phyloP scores from a whole-genome alignment of 768 basidiomycete genomes.

The Mycena capillaripes region DNA sequence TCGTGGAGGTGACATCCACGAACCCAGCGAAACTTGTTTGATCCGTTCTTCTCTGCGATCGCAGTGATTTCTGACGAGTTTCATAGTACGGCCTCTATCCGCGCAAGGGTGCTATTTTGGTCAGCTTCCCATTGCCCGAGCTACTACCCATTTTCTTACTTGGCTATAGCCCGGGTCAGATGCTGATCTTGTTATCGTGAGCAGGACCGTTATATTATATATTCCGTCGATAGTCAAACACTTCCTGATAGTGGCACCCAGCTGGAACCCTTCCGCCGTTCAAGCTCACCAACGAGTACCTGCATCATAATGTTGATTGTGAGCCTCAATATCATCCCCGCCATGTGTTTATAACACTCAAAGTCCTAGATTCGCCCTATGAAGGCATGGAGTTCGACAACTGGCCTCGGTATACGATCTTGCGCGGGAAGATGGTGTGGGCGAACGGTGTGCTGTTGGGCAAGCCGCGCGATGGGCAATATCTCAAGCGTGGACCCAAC shows the following conservation, averaged over 20 bases:
- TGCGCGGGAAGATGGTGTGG: conserved; percentile 10
- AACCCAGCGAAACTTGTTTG: conserved; percentile 15
- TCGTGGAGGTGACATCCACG: conserved; percentile 8
- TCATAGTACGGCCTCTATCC: conserved; percentile 21
- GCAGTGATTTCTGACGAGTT: too few relatives aligned
- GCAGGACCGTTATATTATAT: background rate
- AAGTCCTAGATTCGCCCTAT: conserved; percentile 1
- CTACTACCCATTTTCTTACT: background rate
- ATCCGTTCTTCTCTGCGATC: background rate
- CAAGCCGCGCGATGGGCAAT: conserved; percentile 2
- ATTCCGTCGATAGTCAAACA: background rate
- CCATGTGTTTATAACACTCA: too few relatives aligned
- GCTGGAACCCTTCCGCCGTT: conserved; percentile 3
- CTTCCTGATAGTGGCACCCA: conserved; percentile 5
- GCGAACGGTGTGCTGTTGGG: conserved; percentile 7
- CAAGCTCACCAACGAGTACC: conserved; percentile 12
- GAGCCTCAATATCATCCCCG: background rate
- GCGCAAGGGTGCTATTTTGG: conserved; percentile 12
- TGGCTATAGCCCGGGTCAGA: conserved; percentile 11
- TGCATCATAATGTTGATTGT: conserved; percentile 23
- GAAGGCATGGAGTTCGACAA: conserved; percentile 19
- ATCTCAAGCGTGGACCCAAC: conserved; percentile 17
- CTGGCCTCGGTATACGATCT: conserved; percentile 13
- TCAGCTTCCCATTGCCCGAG: background rate
- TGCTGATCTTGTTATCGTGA: conserved; percentile 18